Evolutionary conservation across 106 monocot species (phyloP), one percentile per base, ranked within the genome.

Genomic region (Dioscorea dumetorum): DNA sequence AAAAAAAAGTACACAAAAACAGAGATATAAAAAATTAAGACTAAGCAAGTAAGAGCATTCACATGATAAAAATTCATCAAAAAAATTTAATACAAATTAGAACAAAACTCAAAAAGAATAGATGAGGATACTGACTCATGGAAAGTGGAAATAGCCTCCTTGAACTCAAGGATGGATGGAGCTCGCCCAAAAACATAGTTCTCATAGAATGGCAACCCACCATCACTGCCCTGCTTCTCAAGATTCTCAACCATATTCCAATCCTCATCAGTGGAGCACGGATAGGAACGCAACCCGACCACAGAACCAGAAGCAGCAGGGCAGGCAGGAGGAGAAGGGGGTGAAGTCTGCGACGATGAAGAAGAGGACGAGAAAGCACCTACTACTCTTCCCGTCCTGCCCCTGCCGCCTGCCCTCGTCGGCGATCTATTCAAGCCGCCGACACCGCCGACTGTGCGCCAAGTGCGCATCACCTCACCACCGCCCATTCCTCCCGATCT

Each of bases 81-180:
- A 16, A 19, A 4, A 19, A 18, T 53, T 10, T 53, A 41, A 5
- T 20, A 17, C 7, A 49, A 61, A 22, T 28, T 3, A 28, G 28
- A 35, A 58, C 22, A 21, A 5, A 41, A 9, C 28, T 28, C 21
- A 14, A 28, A n/a, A 16, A 22, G 18, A 2, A 57, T 13, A 11
- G 5, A 50, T 2, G 15, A 5, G 8, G 21, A 21, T 20, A 22
- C 78, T 77, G 61, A 90, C 90, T 76, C 71, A 60, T 79, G 70
- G 48, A 90, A 63, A 56, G 73, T 72, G 24, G 73, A 70, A 14
- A 91, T 69, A 19, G 91, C 87, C 4, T 74, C 87, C 20, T 66
- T 68, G 50, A 77, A 82, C 73, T 85, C 87, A 62, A 70, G 76
- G 59, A 20, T 49, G 12, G 84, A 70, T 48, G 88, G 88, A 9